Base-by-base conservation (phyloP, 768 basidiomycete species). In the Rhodotorula paludigena region DNA sequence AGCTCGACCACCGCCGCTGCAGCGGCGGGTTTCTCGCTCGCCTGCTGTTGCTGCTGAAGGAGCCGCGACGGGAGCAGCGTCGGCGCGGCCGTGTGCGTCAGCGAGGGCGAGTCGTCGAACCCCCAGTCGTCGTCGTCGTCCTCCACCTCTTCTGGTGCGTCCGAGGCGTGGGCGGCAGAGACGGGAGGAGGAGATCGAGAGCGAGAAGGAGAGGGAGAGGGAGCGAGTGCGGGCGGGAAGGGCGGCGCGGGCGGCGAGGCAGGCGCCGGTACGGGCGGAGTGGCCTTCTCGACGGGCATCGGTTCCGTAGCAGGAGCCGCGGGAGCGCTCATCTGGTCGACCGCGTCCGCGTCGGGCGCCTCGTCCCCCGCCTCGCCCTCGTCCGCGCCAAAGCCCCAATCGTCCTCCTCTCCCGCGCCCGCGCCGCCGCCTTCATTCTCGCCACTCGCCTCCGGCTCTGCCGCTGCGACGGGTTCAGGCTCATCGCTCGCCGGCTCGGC, bases 41-140 rank as follows among this genome's bases (percentile, higher is more conserved):
- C 14, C 3, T 14, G 25, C 25, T 14, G 15, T 2, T 28, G 2
- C 28, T 15, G n/a, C 20, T 5, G 15, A 32, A 8, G 20, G 9
- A 33, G 16, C 32, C 30, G 11, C 33, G 51, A 52, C 7, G 18
- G 28, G 5, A 20, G 20, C 15, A 23, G 38, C 53, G 10, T 55
- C 25, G 10, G 32, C 53, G 23, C 23, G 23, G 15, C 54, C 30
- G 28, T 18, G 18, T 20, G 16, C 49, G 14, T 53, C 35, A 5
- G 25, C 25, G 45, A 36, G 8, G 49, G n/a, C 18, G 55, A 57
- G 35, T 56, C 63, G 39, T 64, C 63, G 39, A 64, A 63, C 4
- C 61, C 60, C 66, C 66, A 68, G 21, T 48, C 54, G 35, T 67
- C 55, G 16, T 67, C 60, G 5, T 60, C 66, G 32, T 42, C 66